These are phyloP conservation scores for Coemansia nantahalensis DNA, from an alignment of 192 early-diverging fungal species.

Conservation along the genomic window DNA sequence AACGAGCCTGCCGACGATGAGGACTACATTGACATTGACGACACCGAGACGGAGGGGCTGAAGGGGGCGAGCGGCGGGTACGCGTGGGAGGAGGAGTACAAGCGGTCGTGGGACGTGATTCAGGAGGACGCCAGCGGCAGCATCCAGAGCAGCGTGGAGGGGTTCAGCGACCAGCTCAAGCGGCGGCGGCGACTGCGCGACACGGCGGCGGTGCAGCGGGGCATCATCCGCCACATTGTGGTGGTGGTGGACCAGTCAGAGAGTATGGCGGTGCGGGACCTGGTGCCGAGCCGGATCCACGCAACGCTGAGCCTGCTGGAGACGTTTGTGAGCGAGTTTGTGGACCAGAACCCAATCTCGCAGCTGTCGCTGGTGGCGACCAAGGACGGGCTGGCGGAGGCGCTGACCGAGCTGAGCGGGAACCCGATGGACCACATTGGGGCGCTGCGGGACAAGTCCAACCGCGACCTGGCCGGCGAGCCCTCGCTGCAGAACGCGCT, in stretches of 20 bases:
- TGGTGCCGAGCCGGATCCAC: slow-evolving; percentile 79
- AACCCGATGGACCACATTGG: slow-evolving; percentile 80
- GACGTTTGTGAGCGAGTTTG: slow-evolving; percentile 82
- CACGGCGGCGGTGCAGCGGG: slow-evolving; percentile 70
- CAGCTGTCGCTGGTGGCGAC: slow-evolving; percentile 83
- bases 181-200: slow-evolving; percentile 58
- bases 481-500: slow-evolving; percentile 92
- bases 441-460: slow-evolving; percentile 63
- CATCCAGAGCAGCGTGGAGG: slow-evolving; percentile 68
- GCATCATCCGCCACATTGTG: slow-evolving; percentile 81
- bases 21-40: slow-evolving; percentile 50
- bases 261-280: slow-evolving; percentile 82
- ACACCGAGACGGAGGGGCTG: slow-evolving; percentile 38
- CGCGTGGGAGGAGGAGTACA: slow-evolving; percentile 96
- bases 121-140: slow-evolving; percentile 86
- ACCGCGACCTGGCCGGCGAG: slow-evolving; percentile 75
- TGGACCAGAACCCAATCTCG: slow-evolving; percentile 94
- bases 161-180: slow-evolving; percentile 71
- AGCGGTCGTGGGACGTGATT: slow-evolving; percentile 92
- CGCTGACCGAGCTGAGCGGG: slow-evolving; percentile 81
- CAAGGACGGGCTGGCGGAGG: slow-evolving; percentile 82
- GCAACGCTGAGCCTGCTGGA: slow-evolving; percentile 63
- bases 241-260: slow-evolving; percentile 81
- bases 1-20: slow-evolving; percentile 30
- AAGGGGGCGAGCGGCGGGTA: slow-evolving; percentile 63